phyloP scores from a whole-genome alignment of 1,139 yeast genomes.

The Yamadazyma siamensis region DNA sequence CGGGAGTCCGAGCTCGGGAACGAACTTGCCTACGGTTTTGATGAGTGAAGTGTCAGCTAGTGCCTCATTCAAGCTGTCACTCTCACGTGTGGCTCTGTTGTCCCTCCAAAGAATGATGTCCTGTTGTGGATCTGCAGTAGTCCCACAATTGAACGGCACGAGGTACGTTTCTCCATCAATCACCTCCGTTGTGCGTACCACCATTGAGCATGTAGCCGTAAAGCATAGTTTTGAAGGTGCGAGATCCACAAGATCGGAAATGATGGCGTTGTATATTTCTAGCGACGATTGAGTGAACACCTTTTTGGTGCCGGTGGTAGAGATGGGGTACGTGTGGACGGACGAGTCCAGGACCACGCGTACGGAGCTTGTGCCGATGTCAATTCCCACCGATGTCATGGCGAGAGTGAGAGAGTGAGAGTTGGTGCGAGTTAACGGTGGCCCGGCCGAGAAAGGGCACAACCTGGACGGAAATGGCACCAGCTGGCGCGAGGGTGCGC shows the following conservation, averaged over 20 bases:
- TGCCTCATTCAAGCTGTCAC: conserved; percentile 24
- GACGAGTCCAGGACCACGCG: too few relatives aligned
- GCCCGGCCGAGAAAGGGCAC: too few relatives aligned
- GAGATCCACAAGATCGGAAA: conserved; percentile 10
- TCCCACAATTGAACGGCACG: conserved; percentile 23
- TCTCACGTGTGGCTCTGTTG: conserved; percentile 34
- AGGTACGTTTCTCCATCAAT: conserved; percentile 17
- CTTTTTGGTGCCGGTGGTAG: conserved; percentile 10
- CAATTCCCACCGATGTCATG: conserved; percentile 53
- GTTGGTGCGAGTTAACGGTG: too few relatives aligned
- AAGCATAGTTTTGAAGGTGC: conserved; percentile 21
- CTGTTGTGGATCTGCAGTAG: conserved; percentile 16
- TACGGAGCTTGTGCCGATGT: conserved; percentile 53
- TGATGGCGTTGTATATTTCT: conserved; percentile 25
- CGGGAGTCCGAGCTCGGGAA: conserved; percentile 58
- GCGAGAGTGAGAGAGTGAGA: too few relatives aligned
- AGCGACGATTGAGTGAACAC: conserved; percentile 41
- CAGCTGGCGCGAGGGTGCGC: too few relatives aligned
- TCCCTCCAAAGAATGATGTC: conserved; percentile 64
- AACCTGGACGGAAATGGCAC: too few relatives aligned
- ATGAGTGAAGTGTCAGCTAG: conserved; percentile 15
- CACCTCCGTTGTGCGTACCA: conserved; percentile 24
- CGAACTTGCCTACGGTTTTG: conserved; percentile 43
- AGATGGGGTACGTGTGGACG: too few relatives aligned
- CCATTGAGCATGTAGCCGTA: conserved; percentile 57